Base-by-base conservation (phyloP, 2,329 filamentous ascomycete species). In the Plectosphaerella sp. region DNA sequence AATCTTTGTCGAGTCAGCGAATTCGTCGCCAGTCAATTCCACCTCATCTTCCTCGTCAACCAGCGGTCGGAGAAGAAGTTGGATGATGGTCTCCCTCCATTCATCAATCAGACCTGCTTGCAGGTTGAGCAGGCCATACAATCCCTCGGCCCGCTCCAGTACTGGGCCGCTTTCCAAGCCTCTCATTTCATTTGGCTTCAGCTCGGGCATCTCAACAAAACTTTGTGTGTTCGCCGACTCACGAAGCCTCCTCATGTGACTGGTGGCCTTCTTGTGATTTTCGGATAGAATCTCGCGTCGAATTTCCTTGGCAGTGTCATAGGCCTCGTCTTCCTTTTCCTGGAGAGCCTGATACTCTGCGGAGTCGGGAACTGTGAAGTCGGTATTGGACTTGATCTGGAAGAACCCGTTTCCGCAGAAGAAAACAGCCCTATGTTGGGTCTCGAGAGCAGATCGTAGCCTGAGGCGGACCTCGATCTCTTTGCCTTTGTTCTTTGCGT, bases 1-100 rank as follows among this genome's bases (percentile, higher is more conserved):
- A 45, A 87, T 80, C 65, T 89, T 89, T 0, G 91, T 90, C 0
- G 93, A 96, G 33, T 89, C 83, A 59, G 91, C 88, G 57, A 96
- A 94, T 65, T 97, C 94, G 54, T 97, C 87, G 22, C 94, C 94
- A 11, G 91, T 93, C 3, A 84, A 80, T 53, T 96, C 90, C 10
- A 79, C 70, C 15, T 74, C 74, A 1, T 84, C 83, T 41, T 96
- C 91, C 62, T 94, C 85, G 59, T 97, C 94, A 16, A 97, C 83
- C 2, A 97, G 76, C 0, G 89, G 84, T 54, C 84, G 79, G 11
- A 88, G 71, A 10, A 97, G 76, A 18, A 93, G 79, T 50, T 87
- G 79, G 16, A 90, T 78, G 53, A 92, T 84, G 42, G 83, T 76
- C 52, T 87, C 79, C 42, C 91, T 83, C 89, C 89, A 95, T 47